Conservation (phyloP, 352 stramenopile species). For the Pythium dissotocum region DNA sequence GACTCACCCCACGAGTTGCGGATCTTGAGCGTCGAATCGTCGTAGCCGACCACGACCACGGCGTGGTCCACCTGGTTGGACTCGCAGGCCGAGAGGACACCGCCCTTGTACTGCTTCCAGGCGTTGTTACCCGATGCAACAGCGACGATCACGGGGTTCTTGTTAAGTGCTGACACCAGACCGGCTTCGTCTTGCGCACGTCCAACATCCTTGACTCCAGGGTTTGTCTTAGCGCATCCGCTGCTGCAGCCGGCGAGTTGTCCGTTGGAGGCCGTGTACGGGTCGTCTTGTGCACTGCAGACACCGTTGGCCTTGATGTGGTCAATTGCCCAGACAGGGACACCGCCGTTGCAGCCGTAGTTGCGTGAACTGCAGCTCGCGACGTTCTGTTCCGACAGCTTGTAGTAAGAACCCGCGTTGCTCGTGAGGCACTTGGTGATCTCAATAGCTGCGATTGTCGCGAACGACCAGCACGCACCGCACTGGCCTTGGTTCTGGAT, state of each 20-base stretch:
- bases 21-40: slow-evolving; percentile 89
- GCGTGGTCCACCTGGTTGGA: slow-evolving; percentile 95
- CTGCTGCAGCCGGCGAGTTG: slow-evolving; percentile 12
- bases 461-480: slow-evolving; percentile 98
- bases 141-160: slow-evolving; percentile 93
- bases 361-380: slow-evolving; percentile 90
- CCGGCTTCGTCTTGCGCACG: slow-evolving; percentile 45
- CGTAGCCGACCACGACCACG: slow-evolving; percentile 95
- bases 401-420: slow-evolving; percentile 57
- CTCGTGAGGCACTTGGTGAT: slow-evolving; percentile 83
- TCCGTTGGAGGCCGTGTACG: slow-evolving; percentile 56
- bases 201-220: slow-evolving; percentile 9
- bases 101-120: slow-evolving; percentile 97
- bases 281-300: slow-evolving; percentile 73
- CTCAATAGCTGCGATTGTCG: slow-evolving; percentile 89
- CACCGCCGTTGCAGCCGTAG: slow-evolving; percentile 90
- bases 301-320: slow-evolving; percentile 90
- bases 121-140: slow-evolving; percentile 92
- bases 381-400: slow-evolving; percentile 92
- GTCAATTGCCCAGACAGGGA: slow-evolving; percentile 89
- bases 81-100: slow-evolving; percentile 80
- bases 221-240: slow-evolving; percentile 15
- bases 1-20: slow-evolving; percentile 97
- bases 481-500: slow-evolving; percentile 92
- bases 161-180: slow-evolving; percentile 84